Evolutionary conservation across 2,329 filamentous ascomycete genomes (phyloP).

Genomic region (Phoma herbarum): DNA sequence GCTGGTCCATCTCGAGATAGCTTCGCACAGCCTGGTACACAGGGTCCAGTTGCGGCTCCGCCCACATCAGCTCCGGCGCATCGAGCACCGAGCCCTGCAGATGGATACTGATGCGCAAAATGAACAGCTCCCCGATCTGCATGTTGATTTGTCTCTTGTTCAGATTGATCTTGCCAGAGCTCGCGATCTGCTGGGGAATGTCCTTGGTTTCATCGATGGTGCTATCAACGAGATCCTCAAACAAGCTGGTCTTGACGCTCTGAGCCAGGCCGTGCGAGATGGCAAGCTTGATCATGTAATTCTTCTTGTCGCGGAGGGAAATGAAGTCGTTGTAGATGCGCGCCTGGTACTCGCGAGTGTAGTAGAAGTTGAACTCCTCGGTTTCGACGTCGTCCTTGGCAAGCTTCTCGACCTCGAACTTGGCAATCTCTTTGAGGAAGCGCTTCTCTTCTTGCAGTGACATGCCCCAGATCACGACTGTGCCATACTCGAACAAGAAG

Average conservation of each 20-base stretch:
- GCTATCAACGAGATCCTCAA: slow-evolving; percentile 92
- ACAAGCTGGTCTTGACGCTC: slow-evolving; percentile 96
- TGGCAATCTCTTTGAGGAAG: slow-evolving; percentile 91
- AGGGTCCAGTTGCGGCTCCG: slow-evolving; percentile 94
- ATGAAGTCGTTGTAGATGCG: slow-evolving; percentile 99
- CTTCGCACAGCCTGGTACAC: slow-evolving; percentile 94
- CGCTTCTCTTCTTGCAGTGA: slow-evolving; percentile 85
- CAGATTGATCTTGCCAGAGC: slow-evolving; percentile 90
- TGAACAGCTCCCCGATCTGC: slow-evolving; percentile 98
- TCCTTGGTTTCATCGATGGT: slow-evolving; percentile 94
- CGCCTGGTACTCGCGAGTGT: slow-evolving; percentile 96
- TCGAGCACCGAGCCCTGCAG: slow-evolving; percentile 96
- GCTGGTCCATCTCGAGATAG: slow-evolving; percentile 98
- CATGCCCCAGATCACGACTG: slow-evolving; percentile 99
- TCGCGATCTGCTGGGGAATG: slow-evolving; percentile 89
- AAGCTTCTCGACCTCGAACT: slow-evolving; percentile 92
- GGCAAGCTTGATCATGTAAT: slow-evolving; percentile 97
- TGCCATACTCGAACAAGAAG: slow-evolving; percentile 97
- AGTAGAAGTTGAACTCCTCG: slow-evolving; percentile 99
- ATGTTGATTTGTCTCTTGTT: slow-evolving; percentile 95
- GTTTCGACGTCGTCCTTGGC: slow-evolving; percentile 89
- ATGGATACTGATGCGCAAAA: slow-evolving; percentile 96
- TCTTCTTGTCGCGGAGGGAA: slow-evolving; percentile 88
- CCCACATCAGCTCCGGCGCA: slow-evolving; percentile 97
- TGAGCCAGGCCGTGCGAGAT: slow-evolving; percentile 96